Evolutionary conservation across 2,329 filamentous ascomycete genomes (phyloP).

Genomic region (Monascus ruber): DNA sequence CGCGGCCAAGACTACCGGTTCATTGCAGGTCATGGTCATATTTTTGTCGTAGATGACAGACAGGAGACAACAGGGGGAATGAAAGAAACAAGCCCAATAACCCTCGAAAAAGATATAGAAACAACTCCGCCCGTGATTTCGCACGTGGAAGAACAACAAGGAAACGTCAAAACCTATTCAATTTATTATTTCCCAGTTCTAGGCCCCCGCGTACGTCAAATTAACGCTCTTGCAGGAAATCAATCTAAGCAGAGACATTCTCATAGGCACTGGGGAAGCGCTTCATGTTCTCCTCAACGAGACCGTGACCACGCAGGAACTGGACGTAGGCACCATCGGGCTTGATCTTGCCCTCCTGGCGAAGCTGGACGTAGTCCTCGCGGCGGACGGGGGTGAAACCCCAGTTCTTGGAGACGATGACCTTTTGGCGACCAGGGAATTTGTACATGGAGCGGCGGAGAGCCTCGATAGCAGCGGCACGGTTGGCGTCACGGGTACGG

Average conservation of each 20-base stretch:
- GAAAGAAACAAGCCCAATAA: background rate
- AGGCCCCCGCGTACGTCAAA: too few species aligned
- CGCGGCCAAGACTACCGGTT: too few species aligned
- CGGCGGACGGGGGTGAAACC: constrained; percentile 97
- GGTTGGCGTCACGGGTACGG: constrained; percentile 91
- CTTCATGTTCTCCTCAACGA: constrained; percentile 74
- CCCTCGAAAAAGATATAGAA: background rate
- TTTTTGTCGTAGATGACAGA: too few species aligned
- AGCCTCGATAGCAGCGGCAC: constrained; percentile 88
- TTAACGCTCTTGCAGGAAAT: background rate
- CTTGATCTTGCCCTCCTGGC: constrained; percentile 85
- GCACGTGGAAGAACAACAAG: background rate
- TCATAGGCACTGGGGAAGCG: constrained; percentile 83
- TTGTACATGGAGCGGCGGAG: constrained; percentile 75
- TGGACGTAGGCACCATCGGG: constrained; percentile 98
- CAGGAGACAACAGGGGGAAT: background rate
- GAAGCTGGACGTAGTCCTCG: constrained; percentile 94
- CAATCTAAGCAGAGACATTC: constrained; percentile 32
- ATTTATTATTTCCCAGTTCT: background rate
- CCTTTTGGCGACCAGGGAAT: constrained; percentile 6
- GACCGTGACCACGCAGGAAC: constrained; percentile 93
- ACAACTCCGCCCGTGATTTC: background rate
- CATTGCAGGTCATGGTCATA: too few species aligned
- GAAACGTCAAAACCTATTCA: background rate
- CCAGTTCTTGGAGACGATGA: constrained; percentile 64